phyloP scores from a whole-genome alignment of 2,329 filamentous ascomycete species.

The Scortechinia acanthostroma region DNA sequence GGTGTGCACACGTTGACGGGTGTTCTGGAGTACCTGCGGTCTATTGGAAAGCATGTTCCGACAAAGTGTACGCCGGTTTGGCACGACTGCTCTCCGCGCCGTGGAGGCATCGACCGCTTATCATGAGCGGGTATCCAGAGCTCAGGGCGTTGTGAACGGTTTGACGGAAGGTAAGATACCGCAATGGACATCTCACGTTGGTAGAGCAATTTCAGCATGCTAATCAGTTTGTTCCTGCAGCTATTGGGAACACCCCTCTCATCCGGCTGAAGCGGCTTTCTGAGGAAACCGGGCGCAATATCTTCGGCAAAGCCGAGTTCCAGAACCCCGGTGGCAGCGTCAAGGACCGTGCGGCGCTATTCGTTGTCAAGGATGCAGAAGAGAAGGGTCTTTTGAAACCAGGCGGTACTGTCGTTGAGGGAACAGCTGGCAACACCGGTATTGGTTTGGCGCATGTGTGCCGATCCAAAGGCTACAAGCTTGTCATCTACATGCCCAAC shows the following conservation, averaged over 20 bases:
- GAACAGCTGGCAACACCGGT: conserved; percentile 94
- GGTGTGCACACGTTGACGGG: too few species aligned
- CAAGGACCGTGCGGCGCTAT: conserved; percentile 92
- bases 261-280: conserved; percentile 86
- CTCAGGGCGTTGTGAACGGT: neutral
- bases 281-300: conserved; percentile 82
- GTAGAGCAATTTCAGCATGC: neutral
- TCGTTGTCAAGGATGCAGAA: conserved; percentile 89
- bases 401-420: conserved; percentile 91
- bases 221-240: conserved; percentile 33
- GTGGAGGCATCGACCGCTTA: neutral
- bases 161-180: neutral
- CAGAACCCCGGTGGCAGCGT: conserved; percentile 95
- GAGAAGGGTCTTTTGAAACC: conserved; percentile 74
- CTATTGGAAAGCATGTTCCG: conserved; percentile 1
- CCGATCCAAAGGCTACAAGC: conserved; percentile 80
- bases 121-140: neutral
- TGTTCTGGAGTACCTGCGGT: too few species aligned
- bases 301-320: conserved; percentile 96
- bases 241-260: conserved; percentile 93
- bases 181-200: too few species aligned
- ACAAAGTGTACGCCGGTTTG: conserved; percentile 1
- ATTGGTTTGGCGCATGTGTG: conserved; percentile 97
- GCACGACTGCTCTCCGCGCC: conserved; percentile 1
- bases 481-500: conserved; percentile 99